Base-by-base conservation (phyloP, 2,329 filamentous ascomycete species). In the Coleophoma cylindrospora region DNA sequence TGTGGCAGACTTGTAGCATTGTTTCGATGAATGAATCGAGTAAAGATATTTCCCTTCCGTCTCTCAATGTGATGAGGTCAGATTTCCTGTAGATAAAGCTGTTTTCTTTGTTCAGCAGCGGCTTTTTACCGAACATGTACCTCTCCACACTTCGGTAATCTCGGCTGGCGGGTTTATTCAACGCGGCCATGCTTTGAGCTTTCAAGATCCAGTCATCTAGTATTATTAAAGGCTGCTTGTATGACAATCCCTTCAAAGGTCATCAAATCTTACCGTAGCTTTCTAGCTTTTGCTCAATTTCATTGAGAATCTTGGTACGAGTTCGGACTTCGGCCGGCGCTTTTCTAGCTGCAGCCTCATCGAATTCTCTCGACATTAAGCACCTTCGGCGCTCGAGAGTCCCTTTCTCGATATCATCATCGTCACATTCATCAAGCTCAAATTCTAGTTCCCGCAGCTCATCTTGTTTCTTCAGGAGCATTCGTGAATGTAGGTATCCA, bases 401-500 rank as follows among this genome's bases (percentile, higher is more conserved):
- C 22, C 22, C 22, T 27, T 27, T 27, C 22, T 27, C 22, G 8
- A 27, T 27, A 38, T 17, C 43, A 45, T 27, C 3, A 27, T 45
- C 32, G 14, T 45, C 43, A 13, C 19, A 21, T 6, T 45, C n/a
- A 45, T 45, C 43, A 9, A 45, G 43, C n/a, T 45, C 43, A n/a
- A 11, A 21, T 33, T 45, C 43, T 32, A 45, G 21, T 11, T 21
- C 27, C 22, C 43, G 19, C 11, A 45, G 22, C 32, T 45, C 19
- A 15, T 45, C 43, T 32, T 45, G 43, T 32, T 45, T 45, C 14
- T 17, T 45, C 5, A 45, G 21, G 1, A 69, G 53, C 1, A 71
- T 45, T 1, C 70, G 58, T 0, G 65, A 56, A 33, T 68, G 66
- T 0, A 71, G 51, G 22, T 62, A 66, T 7, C 67, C 67, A 43